Evolutionary conservation across 2,329 filamentous ascomycete genomes (phyloP), one percentile per base, ranked within the genome.

Genomic region (Endoconidiophora polonica): DNA sequence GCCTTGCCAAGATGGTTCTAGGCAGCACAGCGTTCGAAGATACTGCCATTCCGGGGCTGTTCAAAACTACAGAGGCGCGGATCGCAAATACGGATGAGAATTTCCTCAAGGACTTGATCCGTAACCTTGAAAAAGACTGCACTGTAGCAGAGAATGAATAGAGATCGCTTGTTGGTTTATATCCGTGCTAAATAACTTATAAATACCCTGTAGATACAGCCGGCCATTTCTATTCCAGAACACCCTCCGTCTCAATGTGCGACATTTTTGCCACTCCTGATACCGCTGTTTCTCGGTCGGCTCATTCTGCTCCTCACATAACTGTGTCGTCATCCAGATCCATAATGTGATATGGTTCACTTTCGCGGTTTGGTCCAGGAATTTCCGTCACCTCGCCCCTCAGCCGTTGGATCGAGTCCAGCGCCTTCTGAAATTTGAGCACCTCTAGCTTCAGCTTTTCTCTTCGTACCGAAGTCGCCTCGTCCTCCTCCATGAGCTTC

Each of bases 401-500:
- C 9, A 73, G 61, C 2, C 59, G 57, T 29, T 65, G 62, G 47
- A 74, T 74, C 36, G 67, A 70, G 20, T 61, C 59, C 49, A 72
- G 62, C 0, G 71, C 71, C 44, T 62, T 64, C n/a, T 61, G 59
- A 46, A 73, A 68, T 57, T 70, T 72, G n/a, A 64, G 61, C 44
- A 62, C 61, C 53, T 72, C 68, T 2, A 57, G 56, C 55, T 68
- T 70, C 29, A 72, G 62, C 9, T 59, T 61, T 26, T 66, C 62
- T 1, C 71, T 62, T 46, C 59, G 61, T 3, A 55, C 55, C 0
- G 71, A 70, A 0, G 67, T 73, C 0, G 57, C 59, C 2, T 61
- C 57, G 48, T 73, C 69, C 49, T 74, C 71, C 20, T 67, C 69
- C 70, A 74, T 72, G 4, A 73, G 61, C 16, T 59, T 29, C 38